phyloP scores from a whole-genome alignment of 164 flowering plant genomes.

The Platanus orientalis region DNA sequence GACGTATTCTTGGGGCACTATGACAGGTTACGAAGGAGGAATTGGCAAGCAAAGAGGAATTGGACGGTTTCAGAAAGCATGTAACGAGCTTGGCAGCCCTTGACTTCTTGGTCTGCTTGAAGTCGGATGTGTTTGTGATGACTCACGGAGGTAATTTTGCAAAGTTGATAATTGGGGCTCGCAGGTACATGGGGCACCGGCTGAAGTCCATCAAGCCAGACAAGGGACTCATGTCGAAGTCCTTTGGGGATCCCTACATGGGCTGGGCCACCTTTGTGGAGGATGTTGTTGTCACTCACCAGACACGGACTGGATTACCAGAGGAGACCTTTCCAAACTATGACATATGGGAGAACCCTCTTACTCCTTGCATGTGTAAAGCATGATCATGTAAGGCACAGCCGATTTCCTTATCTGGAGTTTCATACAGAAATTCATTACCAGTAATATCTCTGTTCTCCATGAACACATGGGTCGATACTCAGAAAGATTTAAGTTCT shows the following conservation, averaged over 20 bases:
- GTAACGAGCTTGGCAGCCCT: constrained; percentile 97
- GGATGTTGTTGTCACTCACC: constrained; percentile 85
- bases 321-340: constrained; percentile 96
- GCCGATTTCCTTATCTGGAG: background rate
- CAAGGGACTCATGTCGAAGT: constrained; percentile 97
- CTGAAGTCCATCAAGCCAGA: constrained; percentile 94
- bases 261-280: constrained; percentile 96
- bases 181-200: constrained; percentile 91
- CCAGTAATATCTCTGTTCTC: background rate
- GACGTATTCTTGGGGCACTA: background rate
- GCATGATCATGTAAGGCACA: constrained; percentile 31
- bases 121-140: constrained; percentile 97
- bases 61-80: constrained; percentile 79
- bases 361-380: constrained; percentile 98
- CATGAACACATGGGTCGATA: background rate
- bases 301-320: constrained; percentile 88
- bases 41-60: constrained; percentile 68
- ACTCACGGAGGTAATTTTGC: constrained; percentile 99
- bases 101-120: constrained; percentile 92
- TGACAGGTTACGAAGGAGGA: constrained; percentile 93
- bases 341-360: constrained; percentile 97
- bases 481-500: background rate
- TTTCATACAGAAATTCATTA: constrained; percentile 1
- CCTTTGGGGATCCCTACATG: constrained; percentile 97
- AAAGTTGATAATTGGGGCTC: constrained; percentile 84